phyloP scores from a whole-genome alignment of 306 rosid species.

The Fragaria ananassa region DNA sequence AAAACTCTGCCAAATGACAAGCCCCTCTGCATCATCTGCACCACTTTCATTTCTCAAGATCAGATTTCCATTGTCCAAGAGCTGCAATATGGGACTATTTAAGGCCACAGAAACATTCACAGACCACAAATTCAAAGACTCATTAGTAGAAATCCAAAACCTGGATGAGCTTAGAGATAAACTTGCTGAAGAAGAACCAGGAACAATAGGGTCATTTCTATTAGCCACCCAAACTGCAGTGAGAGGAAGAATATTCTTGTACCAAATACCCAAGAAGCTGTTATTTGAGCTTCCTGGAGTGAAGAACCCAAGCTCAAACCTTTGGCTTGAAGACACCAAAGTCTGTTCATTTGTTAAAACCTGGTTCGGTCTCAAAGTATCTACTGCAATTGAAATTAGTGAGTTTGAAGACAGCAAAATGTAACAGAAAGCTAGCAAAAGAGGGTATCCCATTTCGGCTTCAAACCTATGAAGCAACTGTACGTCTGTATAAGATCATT shows the following conservation, averaged over 20 bases:
- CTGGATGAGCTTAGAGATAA: constrained; percentile 16
- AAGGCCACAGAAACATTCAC: background rate
- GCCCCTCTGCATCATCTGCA: background rate
- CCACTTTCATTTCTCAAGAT: constrained; percentile 14
- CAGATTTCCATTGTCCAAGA: constrained; percentile 26
- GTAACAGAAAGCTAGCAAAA: constrained; percentile 11
- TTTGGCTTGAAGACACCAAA: constrained; percentile 26
- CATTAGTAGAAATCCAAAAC: constrained; percentile 1
- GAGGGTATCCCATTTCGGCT: constrained; percentile 13
- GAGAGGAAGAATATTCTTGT: constrained; percentile 23
- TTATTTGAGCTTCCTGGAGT: constrained; percentile 7
- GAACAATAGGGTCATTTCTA: constrained; percentile 15
- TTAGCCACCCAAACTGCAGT: constrained; percentile 31
- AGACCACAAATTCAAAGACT: constrained; percentile 9
- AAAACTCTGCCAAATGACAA: constrained; percentile 28
- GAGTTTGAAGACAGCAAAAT: constrained; percentile 10
- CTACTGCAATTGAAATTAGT: constrained; percentile 17
- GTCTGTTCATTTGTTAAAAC: constrained; percentile 19
- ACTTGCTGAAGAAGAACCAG: background rate
- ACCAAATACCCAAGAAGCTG: constrained; percentile 27
- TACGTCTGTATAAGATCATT: background rate
- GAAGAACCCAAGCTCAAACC: constrained; percentile 28
- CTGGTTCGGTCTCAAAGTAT: constrained; percentile 23
- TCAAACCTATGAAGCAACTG: background rate
- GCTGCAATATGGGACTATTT: constrained; percentile 9